Base-by-base conservation (phyloP, 139 green algal genomes). In the Chlamydomonas incerta region DNA sequence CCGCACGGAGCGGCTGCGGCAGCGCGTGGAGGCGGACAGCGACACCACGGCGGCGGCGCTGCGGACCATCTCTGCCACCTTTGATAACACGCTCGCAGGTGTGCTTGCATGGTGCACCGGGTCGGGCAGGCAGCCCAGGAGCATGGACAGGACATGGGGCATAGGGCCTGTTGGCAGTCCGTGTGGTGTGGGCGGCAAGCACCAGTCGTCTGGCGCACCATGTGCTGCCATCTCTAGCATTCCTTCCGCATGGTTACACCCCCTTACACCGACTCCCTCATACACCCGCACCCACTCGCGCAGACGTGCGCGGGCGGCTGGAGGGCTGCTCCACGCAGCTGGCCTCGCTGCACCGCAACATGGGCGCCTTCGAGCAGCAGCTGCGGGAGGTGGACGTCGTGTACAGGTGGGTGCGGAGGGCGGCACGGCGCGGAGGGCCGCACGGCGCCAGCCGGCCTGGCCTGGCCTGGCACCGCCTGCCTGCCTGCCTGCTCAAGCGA, bases 21-120 rank as follows among this genome's bases (percentile, higher is more conserved):
- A 77, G 87, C 87, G 87, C 17, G 80, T 87, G 52, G 87, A 90
- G 67, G 87, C 87, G 52, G 87, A 90, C 72, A 86, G 73, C 65
- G 87, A 90, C 81, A 87, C 87, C 35, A 87, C 80, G n/a, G 70
- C 81, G 1, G 72, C 81, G 3, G 87, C 87, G 55, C 87, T 90
- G 41, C 80, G 87, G 26, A 87, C 87, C 31, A 68, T 90, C 23
- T 74, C 47, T 0, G 41, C 87, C 28, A 83, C 87, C 33, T 90
- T 90, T 55, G 87, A 90, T 66, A 84, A 72, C 50, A 82, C 83
- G 50, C 63, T 88, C 14, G 83, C 74, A 57, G 79, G 79, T 85
- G 41, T 50, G 41, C 41, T 13, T 50, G 6, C 41, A 50, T 50
- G 41, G 41, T n/a, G n/a, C n/a, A n/a, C n/a, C n/a, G n/a, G n/a